Percentiles rank a stretch among this genome's conserved stretches.
These are phyloP conservation scores for Filosporella fistucella DNA, from an alignment of 495 filamentous ascomycete genomes.

Conservation along the genomic window DNA sequence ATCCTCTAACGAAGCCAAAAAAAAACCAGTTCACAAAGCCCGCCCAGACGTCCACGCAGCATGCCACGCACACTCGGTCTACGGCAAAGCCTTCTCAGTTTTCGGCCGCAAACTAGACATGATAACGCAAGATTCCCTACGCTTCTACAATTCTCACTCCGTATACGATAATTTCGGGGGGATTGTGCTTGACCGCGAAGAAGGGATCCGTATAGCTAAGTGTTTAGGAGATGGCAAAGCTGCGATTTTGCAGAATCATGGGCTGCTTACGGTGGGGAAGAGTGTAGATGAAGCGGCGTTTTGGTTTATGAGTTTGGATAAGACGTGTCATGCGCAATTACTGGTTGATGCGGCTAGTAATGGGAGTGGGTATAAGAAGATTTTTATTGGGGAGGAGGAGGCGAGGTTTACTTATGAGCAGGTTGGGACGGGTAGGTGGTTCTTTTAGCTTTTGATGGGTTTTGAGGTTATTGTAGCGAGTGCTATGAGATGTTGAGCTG, in stretches of 20 bases:
- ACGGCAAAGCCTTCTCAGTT: conserved; percentile 44
- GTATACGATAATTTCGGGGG: conserved; percentile 29
- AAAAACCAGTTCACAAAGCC: conserved; percentile 39
- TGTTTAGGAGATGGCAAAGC: conserved; percentile 59
- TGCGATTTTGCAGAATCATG: conserved; percentile 66
- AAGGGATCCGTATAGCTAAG: conserved; percentile 53
- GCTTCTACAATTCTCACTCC: conserved; percentile 47
- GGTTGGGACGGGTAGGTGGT: conserved; percentile 11
- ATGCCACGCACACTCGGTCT: conserved; percentile 43
- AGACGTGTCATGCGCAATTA: conserved; percentile 62
- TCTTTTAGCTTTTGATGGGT: too few species aligned
- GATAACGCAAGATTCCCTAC: conserved; percentile 46
- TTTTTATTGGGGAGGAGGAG: conserved; percentile 47
- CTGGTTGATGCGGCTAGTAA: conserved; percentile 56
- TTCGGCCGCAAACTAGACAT: conserved; percentile 46
- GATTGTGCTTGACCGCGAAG: conserved; percentile 57
- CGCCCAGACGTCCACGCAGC: conserved; percentile 44
- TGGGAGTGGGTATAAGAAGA: conserved; percentile 52
- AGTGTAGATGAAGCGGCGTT: conserved; percentile 66
- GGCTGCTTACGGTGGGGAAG: conserved; percentile 57
- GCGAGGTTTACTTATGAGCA: conserved; percentile 37
- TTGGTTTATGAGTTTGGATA: conserved; percentile 62
- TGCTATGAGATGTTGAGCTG: background rate
- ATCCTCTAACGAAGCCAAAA: background rate
- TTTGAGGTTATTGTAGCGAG: too few species aligned